Percentiles rank a stretch among this genome's conserved stretches.
These are phyloP conservation scores for Cicer judaicum DNA, from an alignment of 306 rosid genomes.

Conservation along the genomic window DNA sequence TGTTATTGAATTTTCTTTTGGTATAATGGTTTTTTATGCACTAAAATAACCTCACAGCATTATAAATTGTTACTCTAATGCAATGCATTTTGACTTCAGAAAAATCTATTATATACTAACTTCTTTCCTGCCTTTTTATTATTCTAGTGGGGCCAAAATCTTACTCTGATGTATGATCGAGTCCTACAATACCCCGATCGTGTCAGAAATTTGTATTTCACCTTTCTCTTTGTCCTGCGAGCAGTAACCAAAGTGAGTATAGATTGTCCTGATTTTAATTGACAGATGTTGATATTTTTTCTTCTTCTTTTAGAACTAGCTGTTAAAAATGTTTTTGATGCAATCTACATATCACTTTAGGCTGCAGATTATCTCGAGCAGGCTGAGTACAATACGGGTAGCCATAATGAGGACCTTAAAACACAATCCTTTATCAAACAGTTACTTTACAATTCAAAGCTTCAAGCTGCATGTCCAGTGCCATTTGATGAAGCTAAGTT, in stretches of 20 bases:
- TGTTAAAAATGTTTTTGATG: constrained; percentile 34
- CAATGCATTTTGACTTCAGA: not conserved
- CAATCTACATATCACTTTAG: constrained; percentile 54
- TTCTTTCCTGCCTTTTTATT: constrained; percentile 23
- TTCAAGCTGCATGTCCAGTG: constrained; percentile 95
- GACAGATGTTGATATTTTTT: constrained; percentile 10
- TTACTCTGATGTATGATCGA: constrained; percentile 76
- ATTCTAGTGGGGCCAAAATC: constrained; percentile 93
- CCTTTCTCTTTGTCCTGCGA: constrained; percentile 91
- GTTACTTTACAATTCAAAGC: constrained; percentile 73
- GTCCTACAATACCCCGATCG: constrained; percentile 88
- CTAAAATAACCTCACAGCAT: not conserved
- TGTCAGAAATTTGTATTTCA: constrained; percentile 90
- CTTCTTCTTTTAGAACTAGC: constrained; percentile 9
- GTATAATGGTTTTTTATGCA: not conserved
- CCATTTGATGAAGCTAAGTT: constrained; percentile 98
- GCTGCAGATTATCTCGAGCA: constrained; percentile 90
- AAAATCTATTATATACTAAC: constrained; percentile 35
- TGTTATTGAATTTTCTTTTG: not conserved
- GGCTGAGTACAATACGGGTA: constrained; percentile 92
- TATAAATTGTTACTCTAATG: not conserved
- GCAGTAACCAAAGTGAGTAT: constrained; percentile 89
- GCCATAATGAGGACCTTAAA: constrained; percentile 74
- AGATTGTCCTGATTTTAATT: constrained; percentile 30
- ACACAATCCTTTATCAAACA: constrained; percentile 81